Conservation (phyloP, 345 rosid genomes). For the Excoecaria cochinchinensis region DNA sequence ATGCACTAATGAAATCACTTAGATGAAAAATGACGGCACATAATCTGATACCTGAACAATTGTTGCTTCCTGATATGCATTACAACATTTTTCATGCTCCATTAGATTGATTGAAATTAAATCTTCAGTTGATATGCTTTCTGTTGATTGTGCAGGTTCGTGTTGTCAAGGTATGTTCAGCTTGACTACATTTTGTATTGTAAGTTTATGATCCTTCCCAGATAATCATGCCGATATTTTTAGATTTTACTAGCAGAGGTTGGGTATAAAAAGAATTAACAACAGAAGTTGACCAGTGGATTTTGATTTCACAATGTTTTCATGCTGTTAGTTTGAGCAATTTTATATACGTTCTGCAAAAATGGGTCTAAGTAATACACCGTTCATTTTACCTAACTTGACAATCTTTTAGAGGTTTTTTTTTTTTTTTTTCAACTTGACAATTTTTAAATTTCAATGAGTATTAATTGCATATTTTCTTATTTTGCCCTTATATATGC, state of each 20-base stretch:
- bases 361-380: not conserved
- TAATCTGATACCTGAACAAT: not conserved
- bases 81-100: not conserved
- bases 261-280: not conserved
- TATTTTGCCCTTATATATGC: no score
- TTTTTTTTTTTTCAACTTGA: no score
- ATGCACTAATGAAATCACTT: no score
- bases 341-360: not conserved
- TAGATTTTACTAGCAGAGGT: not conserved
- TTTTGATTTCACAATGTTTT: slow-evolving; percentile 1
- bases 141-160: slow-evolving; percentile 67
- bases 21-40: not conserved
- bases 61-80: not conserved
- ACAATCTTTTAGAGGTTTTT: no score
- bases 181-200: slow-evolving; percentile 29
- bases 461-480: no score
- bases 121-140: not conserved
- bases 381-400: no score
- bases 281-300: not conserved
- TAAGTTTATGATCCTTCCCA: slow-evolving; percentile 24
- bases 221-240: not conserved
- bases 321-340: not conserved
- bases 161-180: slow-evolving; percentile 71
- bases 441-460: no score
- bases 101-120: not conserved